Evolutionary conservation across 2,329 filamentous ascomycete genomes (phyloP).

Genomic region (Cladosporium phlei): DNA sequence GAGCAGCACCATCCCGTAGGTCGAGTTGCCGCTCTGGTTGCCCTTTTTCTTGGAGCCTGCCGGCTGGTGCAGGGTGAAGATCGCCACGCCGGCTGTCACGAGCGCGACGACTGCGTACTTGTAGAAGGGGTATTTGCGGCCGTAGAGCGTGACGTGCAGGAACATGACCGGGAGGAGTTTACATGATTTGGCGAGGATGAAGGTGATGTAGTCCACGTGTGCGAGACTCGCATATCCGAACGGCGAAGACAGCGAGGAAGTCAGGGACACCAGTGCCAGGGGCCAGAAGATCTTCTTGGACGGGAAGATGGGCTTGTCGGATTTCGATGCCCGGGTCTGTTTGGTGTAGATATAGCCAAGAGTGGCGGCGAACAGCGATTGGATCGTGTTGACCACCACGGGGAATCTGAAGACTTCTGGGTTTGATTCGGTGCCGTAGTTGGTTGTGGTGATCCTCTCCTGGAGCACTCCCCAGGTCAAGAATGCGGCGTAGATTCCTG

Average conservation of each 20-base stretch:
- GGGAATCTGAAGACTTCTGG: slow-evolving; percentile 83
- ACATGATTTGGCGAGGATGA: slow-evolving; percentile 95
- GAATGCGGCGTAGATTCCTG: slow-evolving; percentile 96
- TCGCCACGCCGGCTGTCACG: slow-evolving; percentile 86
- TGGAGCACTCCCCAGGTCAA: slow-evolving; percentile 97
- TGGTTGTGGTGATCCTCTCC: slow-evolving; percentile 92
- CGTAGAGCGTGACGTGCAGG: slow-evolving; percentile 87
- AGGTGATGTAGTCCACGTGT: slow-evolving; percentile 97
- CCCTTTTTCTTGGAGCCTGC: slow-evolving; percentile 28
- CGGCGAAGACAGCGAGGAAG: slow-evolving; percentile 82
- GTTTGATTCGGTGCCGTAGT: slow-evolving; percentile 60
- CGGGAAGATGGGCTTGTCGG: slow-evolving; percentile 66
- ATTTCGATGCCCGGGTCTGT: slow-evolving; percentile 45
- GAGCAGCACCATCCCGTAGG: slow-evolving; percentile 78
- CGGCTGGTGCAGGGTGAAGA: slow-evolving; percentile 80
- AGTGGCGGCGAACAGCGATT: slow-evolving; percentile 80
- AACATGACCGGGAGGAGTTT: slow-evolving; percentile 99
- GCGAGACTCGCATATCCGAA: slow-evolving; percentile 90
- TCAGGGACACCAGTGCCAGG: slow-evolving; percentile 78
- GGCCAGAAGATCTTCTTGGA: slow-evolving; percentile 68
- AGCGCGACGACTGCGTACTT: slow-evolving; percentile 92
- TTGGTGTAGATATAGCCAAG: slow-evolving; percentile 78
- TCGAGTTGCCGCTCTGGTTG: slow-evolving; percentile 50
- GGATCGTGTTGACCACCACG: slow-evolving; percentile 92
- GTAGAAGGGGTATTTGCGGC: slow-evolving; percentile 82